These are phyloP conservation scores for Botryotinia narcissicola DNA, from an alignment of 2,329 filamentous ascomycete species.

Conservation along the genomic window DNA sequence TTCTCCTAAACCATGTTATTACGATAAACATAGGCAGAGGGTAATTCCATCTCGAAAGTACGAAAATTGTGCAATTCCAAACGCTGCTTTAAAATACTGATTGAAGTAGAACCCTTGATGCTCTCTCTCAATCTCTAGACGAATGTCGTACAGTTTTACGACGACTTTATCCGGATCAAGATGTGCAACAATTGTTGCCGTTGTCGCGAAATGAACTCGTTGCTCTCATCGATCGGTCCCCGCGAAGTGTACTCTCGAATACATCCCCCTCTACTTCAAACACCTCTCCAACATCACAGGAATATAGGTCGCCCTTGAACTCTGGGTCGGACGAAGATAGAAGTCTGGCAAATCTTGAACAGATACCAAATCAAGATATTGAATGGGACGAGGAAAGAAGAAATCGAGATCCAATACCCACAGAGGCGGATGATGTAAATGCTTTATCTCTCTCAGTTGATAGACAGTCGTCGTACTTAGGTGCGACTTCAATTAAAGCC, in stretches of 20 bases:
- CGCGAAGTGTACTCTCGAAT: slow-evolving; percentile 38
- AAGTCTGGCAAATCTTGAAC: slow-evolving; percentile 57
- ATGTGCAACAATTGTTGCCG: slow-evolving; percentile 50
- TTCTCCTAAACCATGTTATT: slow-evolving; percentile 74
- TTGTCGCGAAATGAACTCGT: slow-evolving; percentile 60
- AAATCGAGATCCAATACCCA: slow-evolving; percentile 55
- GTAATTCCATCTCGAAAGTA: slow-evolving; percentile 77
- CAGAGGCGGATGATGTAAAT: slow-evolving; percentile 69
- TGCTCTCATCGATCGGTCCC: slow-evolving; percentile 51
- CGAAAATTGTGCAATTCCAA: slow-evolving; percentile 32
- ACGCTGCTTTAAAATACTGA: slow-evolving; percentile 28
- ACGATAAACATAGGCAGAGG: slow-evolving; percentile 75
- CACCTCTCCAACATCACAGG: slow-evolving; percentile 49
- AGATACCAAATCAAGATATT: slow-evolving; percentile 62
- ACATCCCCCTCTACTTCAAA: slow-evolving; percentile 54
- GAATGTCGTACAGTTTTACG: slow-evolving; percentile 63
- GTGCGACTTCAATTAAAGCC: slow-evolving; percentile 72
- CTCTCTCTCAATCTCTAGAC: slow-evolving; percentile 62
- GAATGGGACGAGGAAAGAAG: slow-evolving; percentile 66
- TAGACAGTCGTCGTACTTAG: slow-evolving; percentile 65
- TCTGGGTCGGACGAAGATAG: slow-evolving; percentile 49
- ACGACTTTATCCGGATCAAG: slow-evolving; percentile 59
- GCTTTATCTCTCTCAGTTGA: slow-evolving; percentile 59
- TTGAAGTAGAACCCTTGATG: slow-evolving; percentile 53
- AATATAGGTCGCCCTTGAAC: slow-evolving; percentile 49